These are phyloP conservation scores for Alternaria longipes DNA, from an alignment of 2,329 filamentous ascomycete species.

Conservation along the genomic window DNA sequence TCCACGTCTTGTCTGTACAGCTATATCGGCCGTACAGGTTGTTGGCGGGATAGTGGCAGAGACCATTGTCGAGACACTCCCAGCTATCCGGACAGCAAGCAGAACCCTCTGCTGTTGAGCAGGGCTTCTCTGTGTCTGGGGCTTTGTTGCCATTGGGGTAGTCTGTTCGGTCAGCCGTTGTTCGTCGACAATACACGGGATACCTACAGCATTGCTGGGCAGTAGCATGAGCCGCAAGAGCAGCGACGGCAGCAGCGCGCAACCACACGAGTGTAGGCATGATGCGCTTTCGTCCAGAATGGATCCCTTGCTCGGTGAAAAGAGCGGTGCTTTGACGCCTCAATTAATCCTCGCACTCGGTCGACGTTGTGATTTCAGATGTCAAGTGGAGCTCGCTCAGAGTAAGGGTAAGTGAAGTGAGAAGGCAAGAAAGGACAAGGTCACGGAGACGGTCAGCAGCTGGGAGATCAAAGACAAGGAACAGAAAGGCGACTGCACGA, in stretches of 20 bases:
- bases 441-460: neutral
- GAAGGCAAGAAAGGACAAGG: conserved; percentile 1
- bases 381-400: conserved; percentile 8
- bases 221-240: conserved; percentile 27
- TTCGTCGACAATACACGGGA: neutral
- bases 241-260: conserved; percentile 30
- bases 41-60: conserved; percentile 41
- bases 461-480: neutral
- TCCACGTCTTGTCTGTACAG: conserved; percentile 49
- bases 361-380: conserved; percentile 11
- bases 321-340: conserved; percentile 1
- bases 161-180: conserved; percentile 36
- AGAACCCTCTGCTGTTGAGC: conserved; percentile 44
- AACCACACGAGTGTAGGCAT: conserved; percentile 32
- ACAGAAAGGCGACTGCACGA: conserved; percentile 14
- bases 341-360: conserved; percentile 10
- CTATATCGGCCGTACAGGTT: conserved; percentile 46
- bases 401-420: conserved; percentile 16
- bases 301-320: conserved; percentile 14
- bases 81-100: conserved; percentile 50
- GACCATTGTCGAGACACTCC: conserved; percentile 51
- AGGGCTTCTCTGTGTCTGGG: conserved; percentile 43
- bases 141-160: conserved; percentile 46
- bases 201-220: conserved; percentile 45
- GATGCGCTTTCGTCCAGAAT: conserved; percentile 2